Evolutionary conservation across 441 rosid species (phyloP), one percentile per base, ranked within the genome.

Genomic region (Populus trichocarpa): DNA sequence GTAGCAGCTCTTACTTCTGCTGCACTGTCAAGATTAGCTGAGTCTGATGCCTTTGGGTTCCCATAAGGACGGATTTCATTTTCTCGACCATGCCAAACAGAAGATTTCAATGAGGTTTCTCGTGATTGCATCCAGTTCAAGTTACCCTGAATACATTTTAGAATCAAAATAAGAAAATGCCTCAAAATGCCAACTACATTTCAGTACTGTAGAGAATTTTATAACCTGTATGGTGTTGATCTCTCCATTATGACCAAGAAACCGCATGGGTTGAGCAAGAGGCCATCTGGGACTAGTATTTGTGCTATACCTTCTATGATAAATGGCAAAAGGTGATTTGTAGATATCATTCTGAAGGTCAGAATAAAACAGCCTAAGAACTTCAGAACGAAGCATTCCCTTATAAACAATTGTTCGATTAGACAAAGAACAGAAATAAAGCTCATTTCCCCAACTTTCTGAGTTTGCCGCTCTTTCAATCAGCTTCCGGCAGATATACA

Each of bases 211-310:
- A 77, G 74, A 78, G 70, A 77, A 71, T 75, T 75, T 28, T 73
- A 42, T 70, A 79, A 90, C 99, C 97, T 97, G 99, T 76, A 97
- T 90, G 78, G 99, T 97, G 81, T 97, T 97, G 87, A 97, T 97
- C 89, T 97, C 99, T 72, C 99, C 99, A 77, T 97, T 97, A 82
- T 97, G 99, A 85, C 99, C 99, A 86, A 97, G 98, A 83, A 97
- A 94, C 86, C 99, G 91, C 98, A 97, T 97, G 25, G 99, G 99
- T 82, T 97, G 99, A 81, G 99, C 99, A 84, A 97, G 95, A 81
- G 98, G 98, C 99, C 99, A 97, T 77, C 94, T 93, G 23, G 99
- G 99, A 86, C 97, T 97, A 69, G 99, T 97, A 84, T 97, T 97
- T 83, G 99, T 97, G 81, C 99, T 97, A 81, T 86, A 97, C 87